These are phyloP conservation scores for Maudiozyma turicensis DNA, from an alignment of 805 yeast genomes.

Conservation along the genomic window DNA sequence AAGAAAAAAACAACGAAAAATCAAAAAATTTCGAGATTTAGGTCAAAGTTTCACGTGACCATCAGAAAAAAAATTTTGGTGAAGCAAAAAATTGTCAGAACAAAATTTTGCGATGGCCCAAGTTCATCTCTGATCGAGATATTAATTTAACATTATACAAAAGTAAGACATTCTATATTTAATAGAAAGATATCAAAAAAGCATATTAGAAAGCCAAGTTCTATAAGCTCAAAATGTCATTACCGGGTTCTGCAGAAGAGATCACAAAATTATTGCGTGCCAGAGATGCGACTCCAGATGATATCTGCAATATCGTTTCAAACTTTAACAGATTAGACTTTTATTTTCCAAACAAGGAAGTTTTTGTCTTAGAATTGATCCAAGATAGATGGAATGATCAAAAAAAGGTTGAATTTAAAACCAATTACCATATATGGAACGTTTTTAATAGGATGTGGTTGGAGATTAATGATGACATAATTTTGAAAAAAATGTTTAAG, in stretches of 20 bases:
- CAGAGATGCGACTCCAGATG: constrained; percentile 35
- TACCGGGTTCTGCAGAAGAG: constrained; percentile 35
- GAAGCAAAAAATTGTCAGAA: no score
- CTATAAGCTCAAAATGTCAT: constrained; percentile 2
- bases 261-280: constrained; percentile 51
- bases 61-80: no score
- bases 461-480: constrained; percentile 18
- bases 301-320: constrained; percentile 32
- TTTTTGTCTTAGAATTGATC: constrained; percentile 49
- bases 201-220: neutral
- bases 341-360: constrained; percentile 45
- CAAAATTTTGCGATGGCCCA: constrained; percentile 2
- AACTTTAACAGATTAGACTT: constrained; percentile 31
- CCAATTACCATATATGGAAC: constrained; percentile 39
- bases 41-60: no score
- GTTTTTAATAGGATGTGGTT: constrained; percentile 37
- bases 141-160: neutral
- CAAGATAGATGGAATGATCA: constrained; percentile 50
- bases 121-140: neutral
- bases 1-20: no score
- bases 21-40: no score
- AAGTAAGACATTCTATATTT: no score
- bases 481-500: constrained; percentile 34
- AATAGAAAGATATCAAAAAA: neutral
- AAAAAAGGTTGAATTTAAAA: constrained; percentile 36